Evolutionary conservation across 495 filamentous ascomycete genomes (phyloP).

Genomic region (Parmelia sp.): DNA sequence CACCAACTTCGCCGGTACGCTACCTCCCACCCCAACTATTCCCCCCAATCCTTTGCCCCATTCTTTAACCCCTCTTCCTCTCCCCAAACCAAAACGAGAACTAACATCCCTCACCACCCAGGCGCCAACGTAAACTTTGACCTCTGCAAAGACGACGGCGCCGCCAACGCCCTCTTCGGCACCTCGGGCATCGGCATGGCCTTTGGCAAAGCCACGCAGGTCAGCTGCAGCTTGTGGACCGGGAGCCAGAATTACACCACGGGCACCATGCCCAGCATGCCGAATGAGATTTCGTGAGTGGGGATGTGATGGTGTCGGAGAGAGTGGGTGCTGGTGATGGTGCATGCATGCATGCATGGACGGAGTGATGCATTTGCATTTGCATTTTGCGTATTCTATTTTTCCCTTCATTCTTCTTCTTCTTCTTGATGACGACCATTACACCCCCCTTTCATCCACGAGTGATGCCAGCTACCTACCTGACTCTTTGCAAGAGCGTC

Average conservation of each 20-base stretch:
- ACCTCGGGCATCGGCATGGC: constrained; percentile 28
- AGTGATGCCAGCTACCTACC: too few relatives aligned
- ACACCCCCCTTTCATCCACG: too few relatives aligned
- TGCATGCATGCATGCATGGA: background rate
- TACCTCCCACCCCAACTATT: background rate
- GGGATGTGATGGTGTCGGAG: too few relatives aligned
- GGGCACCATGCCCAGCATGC: background rate
- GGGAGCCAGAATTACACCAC: constrained; percentile 10
- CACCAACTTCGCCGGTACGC: constrained; percentile 32
- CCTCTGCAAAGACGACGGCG: constrained; percentile 34
- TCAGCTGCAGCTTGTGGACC: constrained; percentile 25
- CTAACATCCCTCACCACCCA: background rate
- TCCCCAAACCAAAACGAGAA: too few relatives aligned
- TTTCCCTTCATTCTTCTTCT: too few relatives aligned
- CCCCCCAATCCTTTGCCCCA: background rate
- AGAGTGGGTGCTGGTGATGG: background rate
- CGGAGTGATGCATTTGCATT: background rate
- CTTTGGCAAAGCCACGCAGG: constrained; percentile 28
- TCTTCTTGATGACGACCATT: background rate
- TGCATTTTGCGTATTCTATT: too few relatives aligned
- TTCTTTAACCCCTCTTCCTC: background rate
- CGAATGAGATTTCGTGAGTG: background rate
- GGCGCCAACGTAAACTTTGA: constrained; percentile 36
- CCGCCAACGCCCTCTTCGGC: constrained; percentile 33
- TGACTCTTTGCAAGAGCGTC: constrained; percentile 10